Conservation (phyloP, 1,284 basidiomycete species). For the Chalciporus sp. region DNA sequence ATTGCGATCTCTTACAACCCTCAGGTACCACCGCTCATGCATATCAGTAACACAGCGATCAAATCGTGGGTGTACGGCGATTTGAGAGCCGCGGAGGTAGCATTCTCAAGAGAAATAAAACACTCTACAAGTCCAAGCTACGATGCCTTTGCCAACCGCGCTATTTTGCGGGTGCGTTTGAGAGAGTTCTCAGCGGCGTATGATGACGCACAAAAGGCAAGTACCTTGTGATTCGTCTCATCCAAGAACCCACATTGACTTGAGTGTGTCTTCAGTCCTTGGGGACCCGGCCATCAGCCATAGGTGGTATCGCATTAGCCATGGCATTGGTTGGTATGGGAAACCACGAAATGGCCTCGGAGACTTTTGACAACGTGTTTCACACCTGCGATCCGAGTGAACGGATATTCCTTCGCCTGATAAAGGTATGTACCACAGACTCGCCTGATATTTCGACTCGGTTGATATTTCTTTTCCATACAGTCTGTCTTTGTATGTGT, state of each 20-base stretch:
- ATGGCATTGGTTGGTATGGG: neutral
- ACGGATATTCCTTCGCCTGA: neutral
- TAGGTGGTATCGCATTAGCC: conserved; percentile 3
- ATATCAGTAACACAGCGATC: too few species aligned
- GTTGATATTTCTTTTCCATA: neutral
- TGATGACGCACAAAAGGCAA: conserved; percentile 7
- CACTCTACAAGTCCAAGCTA: neutral
- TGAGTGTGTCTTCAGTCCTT: neutral
- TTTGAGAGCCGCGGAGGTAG: too few species aligned
- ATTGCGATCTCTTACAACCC: too few species aligned
- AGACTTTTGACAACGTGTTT: neutral
- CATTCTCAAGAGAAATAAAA: too few species aligned
- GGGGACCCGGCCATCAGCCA: neutral
- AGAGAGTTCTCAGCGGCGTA: conserved; percentile 4
- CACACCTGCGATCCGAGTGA: neutral
- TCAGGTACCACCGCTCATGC: too few species aligned
- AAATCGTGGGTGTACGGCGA: too few species aligned
- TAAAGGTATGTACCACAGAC: conserved; percentile 1
- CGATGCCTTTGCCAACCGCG: conserved; percentile 5
- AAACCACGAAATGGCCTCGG: neutral
- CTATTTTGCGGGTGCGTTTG: conserved; percentile 1
- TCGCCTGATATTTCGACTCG: neutral
- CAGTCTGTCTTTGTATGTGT: conserved; percentile 1
- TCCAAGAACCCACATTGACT: too few species aligned
- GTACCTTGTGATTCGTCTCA: neutral